These are phyloP conservation scores for Tylopilus sp. DNA, from an alignment of 1,284 basidiomycete genomes.

Conservation along the genomic window DNA sequence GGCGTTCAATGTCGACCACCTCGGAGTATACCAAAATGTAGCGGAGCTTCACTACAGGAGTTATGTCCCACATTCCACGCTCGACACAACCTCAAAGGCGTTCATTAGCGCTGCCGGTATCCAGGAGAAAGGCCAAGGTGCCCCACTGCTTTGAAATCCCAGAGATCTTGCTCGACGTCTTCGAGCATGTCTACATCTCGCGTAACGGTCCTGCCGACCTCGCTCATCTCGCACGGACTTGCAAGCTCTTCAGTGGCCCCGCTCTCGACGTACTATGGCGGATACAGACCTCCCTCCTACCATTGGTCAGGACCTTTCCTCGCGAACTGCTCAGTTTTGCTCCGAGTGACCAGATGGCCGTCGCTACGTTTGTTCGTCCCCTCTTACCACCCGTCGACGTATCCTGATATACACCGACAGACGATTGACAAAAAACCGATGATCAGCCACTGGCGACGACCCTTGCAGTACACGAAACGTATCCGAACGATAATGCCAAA, in stretches of 20 bases:
- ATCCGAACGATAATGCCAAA: conserved; percentile 21
- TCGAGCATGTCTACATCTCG: conserved; percentile 17
- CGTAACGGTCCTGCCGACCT: conserved; percentile 13
- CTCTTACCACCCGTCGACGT: not conserved
- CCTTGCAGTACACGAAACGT: conserved; percentile 20
- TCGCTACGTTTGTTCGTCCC: conserved; percentile 19
- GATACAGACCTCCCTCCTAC: conserved; percentile 20
- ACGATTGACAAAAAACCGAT: conserved; percentile 15
- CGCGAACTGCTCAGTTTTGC: conserved; percentile 18
- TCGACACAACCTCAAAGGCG: not conserved
- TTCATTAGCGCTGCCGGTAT: not conserved
- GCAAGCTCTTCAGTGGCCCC: conserved; percentile 17
- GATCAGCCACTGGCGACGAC: conserved; percentile 17
- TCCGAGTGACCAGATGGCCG: conserved; percentile 20
- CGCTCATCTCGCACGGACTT: conserved; percentile 17
- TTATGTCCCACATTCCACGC: conserved; percentile 4
- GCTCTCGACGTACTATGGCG: conserved; percentile 26
- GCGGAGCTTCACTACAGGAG: conserved; percentile 3
- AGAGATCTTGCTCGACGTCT: conserved; percentile 18
- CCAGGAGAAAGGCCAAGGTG: not conserved
- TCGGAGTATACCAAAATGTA: not conserved
- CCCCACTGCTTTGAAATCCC: conserved; percentile 20
- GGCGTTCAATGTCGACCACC: not conserved
- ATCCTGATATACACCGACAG: not conserved
- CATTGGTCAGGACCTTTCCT: conserved; percentile 20